Evolutionary conservation across 495 filamentous ascomycete genomes (phyloP), one percentile per base, ranked within the genome.

Genomic region (Penicillium canescens): DNA sequence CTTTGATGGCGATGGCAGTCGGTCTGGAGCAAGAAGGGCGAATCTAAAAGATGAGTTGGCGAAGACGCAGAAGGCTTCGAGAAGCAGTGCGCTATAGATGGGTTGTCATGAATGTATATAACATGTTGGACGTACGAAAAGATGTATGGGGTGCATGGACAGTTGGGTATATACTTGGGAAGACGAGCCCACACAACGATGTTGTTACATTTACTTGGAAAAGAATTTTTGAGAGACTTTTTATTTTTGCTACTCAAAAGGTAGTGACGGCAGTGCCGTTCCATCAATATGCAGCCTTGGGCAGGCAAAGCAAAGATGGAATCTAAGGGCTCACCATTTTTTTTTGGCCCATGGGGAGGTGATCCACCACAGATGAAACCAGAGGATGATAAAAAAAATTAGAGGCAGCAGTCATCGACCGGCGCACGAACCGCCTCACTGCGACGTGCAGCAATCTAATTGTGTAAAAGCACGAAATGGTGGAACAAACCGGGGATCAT

Each of bases 341-440:
- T 68, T 68, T 68, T 65, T 50, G 61, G 58, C 62, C 61, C 51
- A 49, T 18, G 59, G 49, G 54, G 46, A 44, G 58, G 42, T 52
- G 36, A 43, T 52, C 50, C 50, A 48, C 51, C 52, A 28, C 49
- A 42, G 42, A 45, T 46, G 40, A 59, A 49, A 51, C 52, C 46
- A 52, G 42, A 52, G 45, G 55, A 57, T 50, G 57, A 46, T 35
- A 45, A 55, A 52, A 61, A 55, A 50, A 55, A 54, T 68, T 73
- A 71, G 72, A 71, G 66, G 72, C 67, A 73, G 71, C 66, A 65
- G 73, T 71, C 26, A 51, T 81, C 80, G 83, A 85, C 83, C 83
- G 81, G 85, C 83, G 83, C 81, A 82, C 76, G 68, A 74, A 74
- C 73, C 72, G 72, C 74, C 74, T 71, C 74, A 65, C 65, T 71